Evolutionary conservation across 495 filamentous ascomycete genomes (phyloP).

Genomic region (Pyronema omphalodes): DNA sequence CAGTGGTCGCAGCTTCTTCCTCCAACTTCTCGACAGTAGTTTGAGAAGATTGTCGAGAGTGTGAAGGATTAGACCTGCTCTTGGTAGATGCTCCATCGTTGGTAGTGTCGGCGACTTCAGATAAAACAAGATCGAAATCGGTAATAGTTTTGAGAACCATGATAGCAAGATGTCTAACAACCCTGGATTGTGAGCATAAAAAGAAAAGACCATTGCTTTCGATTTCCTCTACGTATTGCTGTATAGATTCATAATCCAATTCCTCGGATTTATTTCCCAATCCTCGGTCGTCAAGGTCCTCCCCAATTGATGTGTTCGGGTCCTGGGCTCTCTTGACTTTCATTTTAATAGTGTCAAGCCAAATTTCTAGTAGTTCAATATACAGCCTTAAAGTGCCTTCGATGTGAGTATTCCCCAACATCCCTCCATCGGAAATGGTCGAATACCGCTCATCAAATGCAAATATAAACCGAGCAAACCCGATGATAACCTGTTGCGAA

Average conservation of each 20-base stretch:
- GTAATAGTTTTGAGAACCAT: conserved; percentile 81
- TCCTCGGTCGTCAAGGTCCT: conserved; percentile 38
- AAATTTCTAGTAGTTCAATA: conserved; percentile 82
- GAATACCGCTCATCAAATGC: conserved; percentile 93
- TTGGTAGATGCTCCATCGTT: conserved; percentile 17
- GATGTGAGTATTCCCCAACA: conserved; percentile 88
- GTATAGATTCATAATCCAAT: conserved; percentile 68
- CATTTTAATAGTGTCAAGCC: conserved; percentile 86
- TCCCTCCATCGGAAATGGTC: conserved; percentile 93
- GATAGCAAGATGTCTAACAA: conserved; percentile 76
- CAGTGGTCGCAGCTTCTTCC: neutral
- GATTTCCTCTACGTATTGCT: conserved; percentile 86
- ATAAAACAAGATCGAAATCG: conserved; percentile 79
- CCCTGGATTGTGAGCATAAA: conserved; percentile 80
- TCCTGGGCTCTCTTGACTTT: conserved; percentile 42
- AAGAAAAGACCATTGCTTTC: conserved; percentile 98
- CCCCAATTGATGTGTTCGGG: conserved; percentile 41
- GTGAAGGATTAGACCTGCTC: neutral
- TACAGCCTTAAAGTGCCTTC: conserved; percentile 85
- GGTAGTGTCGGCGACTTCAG: conserved; percentile 44
- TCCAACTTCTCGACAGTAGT: neutral
- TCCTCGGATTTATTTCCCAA: conserved; percentile 43
- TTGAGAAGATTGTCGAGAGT: conserved; percentile 16
- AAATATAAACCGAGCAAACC: conserved; percentile 93
- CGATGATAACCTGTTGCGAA: conserved; percentile 89